A percentile compares a stretch with the other conserved stretches of the same genome.
Evolutionary conservation across 1,284 basidiomycete genomes (phyloP).

Genomic region (Papiliotrema terrestris): DNA sequence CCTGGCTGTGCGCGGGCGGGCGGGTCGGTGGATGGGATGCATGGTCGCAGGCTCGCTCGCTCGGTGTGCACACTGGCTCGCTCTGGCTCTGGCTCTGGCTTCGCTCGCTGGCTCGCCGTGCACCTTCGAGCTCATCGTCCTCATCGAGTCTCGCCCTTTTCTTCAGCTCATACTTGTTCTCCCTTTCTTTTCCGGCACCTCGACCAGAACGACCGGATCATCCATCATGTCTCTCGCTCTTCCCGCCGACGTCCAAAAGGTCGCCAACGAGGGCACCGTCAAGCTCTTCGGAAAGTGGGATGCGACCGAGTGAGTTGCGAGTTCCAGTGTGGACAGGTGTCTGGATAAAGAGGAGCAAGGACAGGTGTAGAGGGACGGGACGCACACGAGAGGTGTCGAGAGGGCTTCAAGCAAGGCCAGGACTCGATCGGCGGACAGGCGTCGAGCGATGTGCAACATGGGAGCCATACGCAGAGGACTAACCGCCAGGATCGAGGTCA

Average conservation of each 20-base stretch:
- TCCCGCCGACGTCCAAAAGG: slow-evolving; percentile 77
- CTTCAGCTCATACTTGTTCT: neutral
- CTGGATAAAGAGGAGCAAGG: slow-evolving; percentile 2
- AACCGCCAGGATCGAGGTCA: slow-evolving; percentile 81
- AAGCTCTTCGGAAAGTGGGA: slow-evolving; percentile 98
- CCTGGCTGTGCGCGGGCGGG: no score
- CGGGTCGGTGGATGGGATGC: no score
- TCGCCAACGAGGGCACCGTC: slow-evolving; percentile 67
- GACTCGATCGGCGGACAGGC: neutral
- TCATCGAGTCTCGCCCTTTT: no score
- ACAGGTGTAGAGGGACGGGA: neutral
- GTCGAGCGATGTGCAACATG: neutral
- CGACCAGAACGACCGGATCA: no score
- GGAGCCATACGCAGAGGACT: slow-evolving; percentile 5
- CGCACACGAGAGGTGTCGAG: neutral
- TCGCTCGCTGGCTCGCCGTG: no score
- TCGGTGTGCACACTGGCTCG: no score
- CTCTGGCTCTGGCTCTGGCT: no score
- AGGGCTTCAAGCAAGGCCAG: neutral
- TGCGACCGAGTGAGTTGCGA: slow-evolving; percentile 73
- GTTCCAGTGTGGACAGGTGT: neutral
- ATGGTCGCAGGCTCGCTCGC: no score
- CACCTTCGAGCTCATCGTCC: no score
- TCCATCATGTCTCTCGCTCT: slow-evolving; percentile 51
- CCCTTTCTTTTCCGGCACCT: neutral